A percentile compares a stretch with the other conserved stretches of the same genome.
Conservation (phyloP, 345 rosid genomes). For the Trapa bicornis region DNA sequence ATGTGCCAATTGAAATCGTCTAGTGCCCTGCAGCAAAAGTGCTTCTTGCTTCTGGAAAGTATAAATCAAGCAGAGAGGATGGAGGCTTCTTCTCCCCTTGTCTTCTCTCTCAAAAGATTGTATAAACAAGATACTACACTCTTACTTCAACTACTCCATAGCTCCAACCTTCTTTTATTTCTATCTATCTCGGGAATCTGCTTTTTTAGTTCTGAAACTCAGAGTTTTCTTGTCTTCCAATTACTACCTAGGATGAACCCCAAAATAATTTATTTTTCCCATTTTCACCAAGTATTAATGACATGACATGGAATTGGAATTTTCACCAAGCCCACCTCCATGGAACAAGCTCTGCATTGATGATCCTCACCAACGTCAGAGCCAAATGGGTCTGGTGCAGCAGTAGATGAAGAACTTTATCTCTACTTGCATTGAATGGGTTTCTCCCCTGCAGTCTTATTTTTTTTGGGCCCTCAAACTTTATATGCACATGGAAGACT, state of each 20-base stretch:
- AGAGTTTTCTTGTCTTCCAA: neutral
- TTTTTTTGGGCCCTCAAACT: neutral
- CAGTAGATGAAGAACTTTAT: too few relatives aligned
- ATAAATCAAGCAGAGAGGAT: neutral
- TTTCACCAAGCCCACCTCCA: too few relatives aligned
- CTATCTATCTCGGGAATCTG: neutral
- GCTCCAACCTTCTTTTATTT: neutral
- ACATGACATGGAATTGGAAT: too few relatives aligned
- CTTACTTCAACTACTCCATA: neutral
- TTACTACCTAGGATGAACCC: neutral
- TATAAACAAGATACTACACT: neutral
- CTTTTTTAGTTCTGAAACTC: neutral
- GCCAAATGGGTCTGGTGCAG: too few relatives aligned
- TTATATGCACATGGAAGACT: neutral
- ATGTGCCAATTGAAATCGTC: neutral
- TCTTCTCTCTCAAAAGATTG: neutral
- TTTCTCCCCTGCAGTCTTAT: neutral
- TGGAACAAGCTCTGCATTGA: too few relatives aligned
- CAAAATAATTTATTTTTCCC: too few relatives aligned
- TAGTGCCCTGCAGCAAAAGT: neutral
- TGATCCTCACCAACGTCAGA: too few relatives aligned
- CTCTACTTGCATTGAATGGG: too few relatives aligned
- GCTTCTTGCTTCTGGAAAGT: neutral
- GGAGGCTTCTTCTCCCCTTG: neutral
- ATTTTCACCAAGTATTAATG: too few relatives aligned